Evolutionary conservation across 129 eudicot species (phyloP).

Genomic region (Erigeron canadensis): DNA sequence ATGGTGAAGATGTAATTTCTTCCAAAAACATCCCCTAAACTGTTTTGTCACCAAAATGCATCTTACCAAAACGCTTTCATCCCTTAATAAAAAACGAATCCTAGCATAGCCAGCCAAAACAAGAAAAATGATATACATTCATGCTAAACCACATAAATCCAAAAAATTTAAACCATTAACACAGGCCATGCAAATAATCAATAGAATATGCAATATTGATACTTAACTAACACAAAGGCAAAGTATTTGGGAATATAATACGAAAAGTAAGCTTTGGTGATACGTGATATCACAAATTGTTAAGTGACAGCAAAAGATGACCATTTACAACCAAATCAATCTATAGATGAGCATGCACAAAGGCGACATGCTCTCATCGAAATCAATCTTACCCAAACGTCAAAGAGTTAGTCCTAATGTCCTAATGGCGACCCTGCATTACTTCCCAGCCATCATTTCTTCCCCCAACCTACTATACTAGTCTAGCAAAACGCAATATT

Average conservation of each 20-base stretch:
- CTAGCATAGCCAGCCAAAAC: slow-evolving; percentile 10
- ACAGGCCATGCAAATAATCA: slow-evolving; percentile 2
- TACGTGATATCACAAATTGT: neutral
- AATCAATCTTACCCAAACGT: neutral
- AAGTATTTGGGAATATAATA: neutral
- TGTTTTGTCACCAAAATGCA: neutral
- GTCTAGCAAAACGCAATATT: no score
- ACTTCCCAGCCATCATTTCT: no score
- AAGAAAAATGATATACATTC: neutral
- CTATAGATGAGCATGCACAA: neutral
- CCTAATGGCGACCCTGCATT: no score
- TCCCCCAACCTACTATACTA: no score
- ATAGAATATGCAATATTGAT: neutral
- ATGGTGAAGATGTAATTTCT: neutral
- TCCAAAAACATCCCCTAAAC: neutral
- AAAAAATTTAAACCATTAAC: neutral
- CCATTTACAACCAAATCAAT: neutral
- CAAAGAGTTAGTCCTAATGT: no score
- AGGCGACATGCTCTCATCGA: neutral
- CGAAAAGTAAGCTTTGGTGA: neutral
- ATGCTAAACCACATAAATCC: neutral
- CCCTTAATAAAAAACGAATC: slow-evolving; percentile 2
- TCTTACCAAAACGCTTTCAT: neutral
- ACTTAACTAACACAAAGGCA: neutral
- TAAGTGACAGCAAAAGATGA: neutral